These are phyloP conservation scores for Ophiostoma triangulosporum DNA, from an alignment of 2,329 filamentous ascomycete species.

Conservation along the genomic window DNA sequence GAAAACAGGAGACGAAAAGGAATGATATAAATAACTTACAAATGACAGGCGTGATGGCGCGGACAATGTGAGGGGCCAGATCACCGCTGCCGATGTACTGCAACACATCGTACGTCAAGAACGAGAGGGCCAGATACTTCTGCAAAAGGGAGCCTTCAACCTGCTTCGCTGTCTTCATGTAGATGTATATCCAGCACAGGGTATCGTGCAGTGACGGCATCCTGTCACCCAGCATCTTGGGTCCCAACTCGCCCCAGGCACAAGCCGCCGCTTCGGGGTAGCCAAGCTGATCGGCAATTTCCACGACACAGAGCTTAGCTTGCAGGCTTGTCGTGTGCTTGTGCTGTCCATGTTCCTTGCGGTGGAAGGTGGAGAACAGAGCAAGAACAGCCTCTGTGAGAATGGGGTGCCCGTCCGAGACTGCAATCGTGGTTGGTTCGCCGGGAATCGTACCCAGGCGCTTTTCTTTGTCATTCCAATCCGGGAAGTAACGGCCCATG, in stretches of 20 bases:
- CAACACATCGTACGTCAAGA: background rate
- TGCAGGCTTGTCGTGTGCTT: background rate
- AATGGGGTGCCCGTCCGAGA: background rate
- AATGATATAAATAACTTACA: background rate
- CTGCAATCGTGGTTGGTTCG: background rate
- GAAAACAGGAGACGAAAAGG: background rate
- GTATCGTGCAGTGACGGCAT: background rate
- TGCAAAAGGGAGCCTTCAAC: background rate
- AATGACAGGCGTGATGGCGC: background rate
- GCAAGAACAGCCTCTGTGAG: background rate
- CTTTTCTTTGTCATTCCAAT: background rate
- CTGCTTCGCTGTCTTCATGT: background rate
- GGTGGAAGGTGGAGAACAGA: background rate
- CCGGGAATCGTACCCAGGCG: background rate
- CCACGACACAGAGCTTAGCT: background rate
- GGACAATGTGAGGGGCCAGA: background rate
- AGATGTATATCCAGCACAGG: background rate
- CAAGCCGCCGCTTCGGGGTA: background rate
- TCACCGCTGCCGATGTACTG: background rate
- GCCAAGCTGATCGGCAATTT: background rate
- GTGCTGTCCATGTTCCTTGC: background rate
- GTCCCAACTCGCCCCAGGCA: background rate
- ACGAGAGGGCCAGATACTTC: background rate
- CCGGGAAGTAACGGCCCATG: background rate
- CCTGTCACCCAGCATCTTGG: background rate